Conservation (phyloP, 306 rosid genomes). For the Vicia faba region DNA sequence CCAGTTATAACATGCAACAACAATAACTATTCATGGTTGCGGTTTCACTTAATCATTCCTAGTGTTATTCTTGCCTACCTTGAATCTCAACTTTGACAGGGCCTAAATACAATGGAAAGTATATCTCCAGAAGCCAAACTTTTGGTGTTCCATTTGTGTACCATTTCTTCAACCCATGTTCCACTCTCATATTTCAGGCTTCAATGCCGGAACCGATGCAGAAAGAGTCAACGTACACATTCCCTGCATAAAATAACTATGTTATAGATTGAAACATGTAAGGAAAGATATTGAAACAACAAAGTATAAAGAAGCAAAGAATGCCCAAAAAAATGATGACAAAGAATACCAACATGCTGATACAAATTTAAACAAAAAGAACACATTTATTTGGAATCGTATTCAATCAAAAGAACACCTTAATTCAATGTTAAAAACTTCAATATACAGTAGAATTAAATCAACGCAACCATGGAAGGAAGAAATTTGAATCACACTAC, state of each 20-base stretch:
- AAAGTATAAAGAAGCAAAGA: constrained; percentile 16
- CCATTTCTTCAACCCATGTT: too few relatives aligned
- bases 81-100: too few relatives aligned
- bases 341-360: constrained; percentile 22
- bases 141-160: too few relatives aligned
- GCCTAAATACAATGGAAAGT: too few relatives aligned
- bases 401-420: constrained; percentile 7
- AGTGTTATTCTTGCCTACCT: too few relatives aligned
- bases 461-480: constrained; percentile 17
- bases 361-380: constrained; percentile 11
- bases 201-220: constrained; percentile 74
- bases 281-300: constrained; percentile 16
- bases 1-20: too few relatives aligned
- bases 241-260: constrained; percentile 64
- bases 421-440: constrained; percentile 26
- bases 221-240: constrained; percentile 93
- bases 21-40: too few relatives aligned
- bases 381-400: not conserved
- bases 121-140: too few relatives aligned
- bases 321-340: constrained; percentile 15
- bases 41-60: too few relatives aligned
- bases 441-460: constrained; percentile 11
- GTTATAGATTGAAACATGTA: constrained; percentile 27
- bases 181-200: too few relatives aligned
- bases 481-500: not conserved